A percentile compares a stretch with the other conserved stretches of the same genome.
Conservation (phyloP, 345 rosid genomes). For the Citropsis articulata region DNA sequence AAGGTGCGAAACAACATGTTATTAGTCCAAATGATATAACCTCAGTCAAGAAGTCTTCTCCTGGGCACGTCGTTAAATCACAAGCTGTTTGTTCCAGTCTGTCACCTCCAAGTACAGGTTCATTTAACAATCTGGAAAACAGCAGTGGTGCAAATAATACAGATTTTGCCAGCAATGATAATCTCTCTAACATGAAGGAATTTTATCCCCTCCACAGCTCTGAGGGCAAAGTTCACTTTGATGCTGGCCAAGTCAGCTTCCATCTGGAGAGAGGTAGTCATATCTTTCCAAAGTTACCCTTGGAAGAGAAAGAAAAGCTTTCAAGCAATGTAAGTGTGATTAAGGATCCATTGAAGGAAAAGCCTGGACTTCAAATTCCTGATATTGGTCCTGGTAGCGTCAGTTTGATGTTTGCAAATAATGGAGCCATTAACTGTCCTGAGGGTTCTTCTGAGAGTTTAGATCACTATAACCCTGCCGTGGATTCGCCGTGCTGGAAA, state of each 20-base stretch:
- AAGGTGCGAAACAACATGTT: constrained; percentile 19
- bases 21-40: constrained; percentile 14
- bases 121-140: constrained; percentile 11
- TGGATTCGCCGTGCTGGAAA: constrained; percentile 61
- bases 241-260: constrained; percentile 33
- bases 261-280: constrained; percentile 28
- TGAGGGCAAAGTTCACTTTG: constrained; percentile 30
- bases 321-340: constrained; percentile 16
- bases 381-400: constrained; percentile 31
- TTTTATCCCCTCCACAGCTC: constrained; percentile 24
- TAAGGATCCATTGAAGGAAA: constrained; percentile 23
- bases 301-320: constrained; percentile 18
- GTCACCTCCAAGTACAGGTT: constrained; percentile 12
- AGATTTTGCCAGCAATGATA: constrained; percentile 16
- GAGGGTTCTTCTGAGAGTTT: constrained; percentile 40
- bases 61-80: constrained; percentile 23
- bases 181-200: constrained; percentile 27
- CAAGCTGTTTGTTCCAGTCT: constrained; percentile 22
- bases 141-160: constrained; percentile 10
- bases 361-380: constrained; percentile 29
- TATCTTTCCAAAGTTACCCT: constrained; percentile 18
- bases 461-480: constrained; percentile 38
- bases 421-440: constrained; percentile 25
- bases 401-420: constrained; percentile 30
- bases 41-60: constrained; percentile 20